Base-by-base conservation (phyloP, 2,329 filamentous ascomycete genomes). In the Fusarium liriodendri region DNA sequence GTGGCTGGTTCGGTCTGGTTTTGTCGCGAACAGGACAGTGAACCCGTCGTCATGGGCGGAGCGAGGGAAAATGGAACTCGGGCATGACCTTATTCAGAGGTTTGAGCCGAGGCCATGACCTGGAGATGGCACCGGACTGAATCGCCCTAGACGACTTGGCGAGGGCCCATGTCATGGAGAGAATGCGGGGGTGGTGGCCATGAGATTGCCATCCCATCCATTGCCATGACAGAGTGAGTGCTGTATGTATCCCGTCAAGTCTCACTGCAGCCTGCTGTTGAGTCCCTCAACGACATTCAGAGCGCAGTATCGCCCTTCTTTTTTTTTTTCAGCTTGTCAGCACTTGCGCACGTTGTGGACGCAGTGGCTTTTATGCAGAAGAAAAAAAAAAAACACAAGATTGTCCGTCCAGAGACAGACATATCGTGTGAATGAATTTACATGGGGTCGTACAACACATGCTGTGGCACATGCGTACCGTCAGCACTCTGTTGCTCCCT, bases 41-140 rank as follows among this genome's bases (percentile, higher is more conserved):
- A 14, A 29, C 16, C 16, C 35, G 22, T 59, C 35, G 32, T 25
- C 22, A 14, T 25, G 33, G 37, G 22, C 57, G 57, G 27, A 42
- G 62, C 37, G 45, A 27, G 54, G 22, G 29, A 35, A 27, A 27
- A 54, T 22, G 58, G 25, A 32, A 45, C 66, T 64, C 64, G 72
- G 69, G 64, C 32, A 58, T 65, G 63, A 27, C 75, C 69, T 62
- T 67, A 57, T 73, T 70, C 47, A 74, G 73, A 52, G 67, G 64
- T 58, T 62, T 59, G 73, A 77, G 62, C 75, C 75, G 75, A 77
- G 75, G 75, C 71, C 63, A 59, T 65, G 42, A 69, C 54, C 54
- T 35, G 29, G 50, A 55, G 50, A 55, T 52, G 47, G 27, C 47
- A 6, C 9, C n/a, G 25, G 47, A 29, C 18, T 52, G 47, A 52